Base-by-base conservation (phyloP, 2,329 filamentous ascomycete genomes). In the Xylaria sp. region DNA sequence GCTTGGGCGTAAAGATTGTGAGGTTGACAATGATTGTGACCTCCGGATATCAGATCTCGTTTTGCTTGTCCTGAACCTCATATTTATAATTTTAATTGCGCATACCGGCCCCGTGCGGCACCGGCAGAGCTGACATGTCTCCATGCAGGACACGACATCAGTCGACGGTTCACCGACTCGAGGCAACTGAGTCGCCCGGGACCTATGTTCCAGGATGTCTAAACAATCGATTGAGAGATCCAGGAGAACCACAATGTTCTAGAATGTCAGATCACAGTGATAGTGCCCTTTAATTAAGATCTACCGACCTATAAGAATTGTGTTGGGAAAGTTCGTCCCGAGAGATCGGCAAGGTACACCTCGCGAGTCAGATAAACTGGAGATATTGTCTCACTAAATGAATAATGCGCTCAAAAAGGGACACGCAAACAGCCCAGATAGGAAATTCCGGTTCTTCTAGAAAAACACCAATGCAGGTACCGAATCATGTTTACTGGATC, bases 401-500 rank as follows among this genome's bases (percentile, higher is more conserved):
- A 70, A 44, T 68, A 59, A 63, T 52, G 68, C 12, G 44, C 3
- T n/a, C 44, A 37, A 41, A 3, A 48, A 54, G 34, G 12, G 48
- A 63, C 46, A 48, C 55, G 59, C 50, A 46, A 57, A 23, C 59
- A 44, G 23, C 39, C 1, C 15, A 46, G 25, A 9, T 7, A 18
- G 15, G 10, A 52, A 34, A 28, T 48, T 55, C 13, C 28, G 23
- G 9, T 20, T 28, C 23, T 67, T 54, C 50, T 54, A 50, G 66
- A 64, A 59, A 64, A 59, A n/a, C 10, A 13, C 50, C 51, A 10
- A 70, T 57, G 59, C 54, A 71, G 59, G 59, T 63, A 63, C 65
- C 59, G 69, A 71, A 54, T 71, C 69, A 66, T 69, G 63, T 66
- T 57, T 37, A 56, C 28, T 55, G 66, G 63, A 48, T 44, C 50